Conservation (phyloP, 768 basidiomycete genomes). For the Lentinula aciculospora region DNA sequence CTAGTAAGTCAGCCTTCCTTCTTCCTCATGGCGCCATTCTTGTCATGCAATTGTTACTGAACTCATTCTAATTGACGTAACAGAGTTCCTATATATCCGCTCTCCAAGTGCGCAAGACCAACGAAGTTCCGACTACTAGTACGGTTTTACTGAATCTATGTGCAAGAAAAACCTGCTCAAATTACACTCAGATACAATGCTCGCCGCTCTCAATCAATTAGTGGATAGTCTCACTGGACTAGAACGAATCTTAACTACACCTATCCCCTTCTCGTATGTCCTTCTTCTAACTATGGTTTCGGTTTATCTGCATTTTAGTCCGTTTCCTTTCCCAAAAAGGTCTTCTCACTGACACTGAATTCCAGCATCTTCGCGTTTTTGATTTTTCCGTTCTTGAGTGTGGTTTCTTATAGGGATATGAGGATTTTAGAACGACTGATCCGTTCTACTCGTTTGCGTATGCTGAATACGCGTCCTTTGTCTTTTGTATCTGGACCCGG, state of each 20-base stretch:
- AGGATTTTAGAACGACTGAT: neutral
- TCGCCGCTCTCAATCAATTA: slow-evolving; percentile 45
- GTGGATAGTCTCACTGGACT: slow-evolving; percentile 64
- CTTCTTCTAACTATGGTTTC: neutral
- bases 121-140: slow-evolving; percentile 62
- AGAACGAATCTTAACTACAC: slow-evolving; percentile 70
- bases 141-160: slow-evolving; percentile 16
- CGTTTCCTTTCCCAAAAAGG: neutral
- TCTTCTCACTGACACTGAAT: too few species aligned
- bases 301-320: neutral
- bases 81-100: slow-evolving; percentile 66
- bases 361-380: neutral
- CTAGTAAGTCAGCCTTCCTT: slow-evolving; percentile 32
- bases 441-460: neutral
- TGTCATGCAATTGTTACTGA: too few species aligned
- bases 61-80: slow-evolving; percentile 3
- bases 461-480: too few species aligned
- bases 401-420: neutral
- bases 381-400: neutral
- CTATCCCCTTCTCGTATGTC: slow-evolving; percentile 68
- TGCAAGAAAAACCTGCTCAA: neutral
- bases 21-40: neutral
- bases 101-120: slow-evolving; percentile 47
- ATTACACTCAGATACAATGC: slow-evolving; percentile 32
- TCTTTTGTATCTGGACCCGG: too few species aligned